Percentiles rank a stretch among this genome's conserved stretches.
phyloP scores from a whole-genome alignment of 352 stramenopile species.

The Phytopythium helicoides region DNA sequence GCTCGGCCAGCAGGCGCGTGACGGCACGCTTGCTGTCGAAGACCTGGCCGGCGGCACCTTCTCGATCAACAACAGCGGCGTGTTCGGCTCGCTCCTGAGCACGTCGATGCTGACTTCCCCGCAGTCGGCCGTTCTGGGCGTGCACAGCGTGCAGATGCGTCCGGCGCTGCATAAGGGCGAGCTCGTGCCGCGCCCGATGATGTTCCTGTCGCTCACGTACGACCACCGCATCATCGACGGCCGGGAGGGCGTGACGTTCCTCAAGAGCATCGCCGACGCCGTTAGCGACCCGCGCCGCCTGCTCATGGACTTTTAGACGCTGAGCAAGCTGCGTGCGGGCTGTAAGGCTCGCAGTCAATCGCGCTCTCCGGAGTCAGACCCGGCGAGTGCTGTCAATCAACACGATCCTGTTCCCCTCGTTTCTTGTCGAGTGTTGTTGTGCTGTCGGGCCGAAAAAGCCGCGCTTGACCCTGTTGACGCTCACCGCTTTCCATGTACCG shows the following conservation, averaged over 20 bases:
- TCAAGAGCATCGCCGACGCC: constrained; percentile 98
- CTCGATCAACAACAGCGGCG: constrained; percentile 33
- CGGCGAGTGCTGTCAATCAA: constrained; percentile 50
- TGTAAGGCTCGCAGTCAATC: not conserved
- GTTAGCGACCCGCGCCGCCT: constrained; percentile 95
- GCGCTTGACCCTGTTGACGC: no score
- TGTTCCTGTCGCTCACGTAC: constrained; percentile 99
- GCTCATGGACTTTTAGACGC: constrained; percentile 76
- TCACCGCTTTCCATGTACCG: no score
- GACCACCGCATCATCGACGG: constrained; percentile 99
- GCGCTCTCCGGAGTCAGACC: not conserved
- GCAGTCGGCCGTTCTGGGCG: constrained; percentile 97
- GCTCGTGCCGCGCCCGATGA: constrained; percentile 98
- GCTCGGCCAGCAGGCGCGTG: constrained; percentile 77
- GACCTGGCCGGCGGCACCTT: constrained; percentile 83
- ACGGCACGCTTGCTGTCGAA: constrained; percentile 67
- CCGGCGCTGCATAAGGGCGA: constrained; percentile 91
- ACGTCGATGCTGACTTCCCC: constrained; percentile 99
- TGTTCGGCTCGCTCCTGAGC: constrained; percentile 96
- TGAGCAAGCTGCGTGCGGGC: not conserved
- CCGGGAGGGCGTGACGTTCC: constrained; percentile 98
- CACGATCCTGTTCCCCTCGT: constrained; percentile 45
- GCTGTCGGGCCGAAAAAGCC: no score
- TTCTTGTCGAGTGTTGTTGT: constrained; percentile 52
- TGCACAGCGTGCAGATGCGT: constrained; percentile 98